Evolutionary conservation across 176 grass and related monocot species (phyloP), one percentile per base, ranked within the genome.

Genomic region (Oryza glaberrima): DNA sequence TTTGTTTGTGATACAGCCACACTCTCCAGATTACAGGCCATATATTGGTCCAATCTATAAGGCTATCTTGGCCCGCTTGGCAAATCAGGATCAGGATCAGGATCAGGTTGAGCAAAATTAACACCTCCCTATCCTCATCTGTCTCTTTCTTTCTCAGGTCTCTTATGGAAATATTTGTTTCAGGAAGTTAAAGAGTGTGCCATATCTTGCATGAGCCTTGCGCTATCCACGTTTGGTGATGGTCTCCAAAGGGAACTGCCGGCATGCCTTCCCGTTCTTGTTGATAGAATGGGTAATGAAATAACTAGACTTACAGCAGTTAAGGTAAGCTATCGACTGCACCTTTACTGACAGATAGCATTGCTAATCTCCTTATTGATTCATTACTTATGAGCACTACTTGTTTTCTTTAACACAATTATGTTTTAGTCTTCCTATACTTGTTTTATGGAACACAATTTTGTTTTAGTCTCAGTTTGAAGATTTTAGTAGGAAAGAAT

Each of bases 11-110:
- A 44, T 92, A 66, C 91, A 99, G 96, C 45, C 86, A 79, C 75
- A 11, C 35, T 82, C 86, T 79, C 51, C 91, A 28, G 91, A 99
- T 89, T 96, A 92, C 81, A 89, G 84, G 72, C 88, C 90, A 32
- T 96, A 99, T 72, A 82, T 94, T 71, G 69, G 84, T 72, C 84
- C 91, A 43, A 94, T 99, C 82, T 99, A 99, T 86, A 94, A 94
- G 38, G 91, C 94, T 67, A 99, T 99, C 75, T 75, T 99, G 68
- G 87, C 91, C 16, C 96, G 96, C 58, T 87, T 99, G 71, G 94
- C 94, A 77, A 99, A 99, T 99, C 96, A 99, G 86, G 96, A 99
- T 90, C 96, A 99, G 28, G 28, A 99, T 99, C 96, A 99, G 86
- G 96, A 99, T 92, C 96, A 99, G 96, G 96, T 99, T 85, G 65